A percentile compares a stretch with the other conserved stretches of the same genome.
Conservation (phyloP, 2,329 filamentous ascomycete genomes). For the Fusarium sp. region DNA sequence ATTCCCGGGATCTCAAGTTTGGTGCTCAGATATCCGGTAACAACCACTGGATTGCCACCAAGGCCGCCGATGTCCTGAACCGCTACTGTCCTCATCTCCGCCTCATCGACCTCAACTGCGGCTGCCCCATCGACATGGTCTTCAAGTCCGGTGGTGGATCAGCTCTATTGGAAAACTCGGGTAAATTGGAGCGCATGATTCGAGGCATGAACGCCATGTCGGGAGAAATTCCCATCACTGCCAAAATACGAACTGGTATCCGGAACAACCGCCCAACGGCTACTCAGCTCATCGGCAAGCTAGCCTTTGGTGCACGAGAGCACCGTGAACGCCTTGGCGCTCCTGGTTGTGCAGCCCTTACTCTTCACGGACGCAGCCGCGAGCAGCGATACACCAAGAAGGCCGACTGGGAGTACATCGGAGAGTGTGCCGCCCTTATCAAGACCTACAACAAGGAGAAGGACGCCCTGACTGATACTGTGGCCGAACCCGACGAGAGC, state of each 20-base stretch:
- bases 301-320: slow-evolving; percentile 85
- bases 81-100: slow-evolving; percentile 86
- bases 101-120: slow-evolving; percentile 95
- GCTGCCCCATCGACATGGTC: slow-evolving; percentile 96
- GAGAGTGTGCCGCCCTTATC: slow-evolving; percentile 89
- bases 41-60: slow-evolving; percentile 91
- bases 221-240: slow-evolving; percentile 90
- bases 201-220: slow-evolving; percentile 97
- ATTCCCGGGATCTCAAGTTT: slow-evolving; percentile 87
- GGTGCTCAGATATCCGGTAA: slow-evolving; percentile 94
- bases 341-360: slow-evolving; percentile 93
- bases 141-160: slow-evolving; percentile 91
- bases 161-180: slow-evolving; percentile 88
- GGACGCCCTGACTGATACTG: slow-evolving; percentile 80
- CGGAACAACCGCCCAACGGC: slow-evolving; percentile 85
- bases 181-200: slow-evolving; percentile 94
- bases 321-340: slow-evolving; percentile 79
- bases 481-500: slow-evolving; percentile 81
- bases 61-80: slow-evolving; percentile 87
- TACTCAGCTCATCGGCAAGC: slow-evolving; percentile 83
- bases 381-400: slow-evolving; percentile 94
- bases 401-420: slow-evolving; percentile 97
- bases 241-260: slow-evolving; percentile 95
- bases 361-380: slow-evolving; percentile 91
- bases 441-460: slow-evolving; percentile 82